Base-by-base conservation (phyloP, 2,329 filamentous ascomycete genomes). In the Aspergillus amoenus region DNA sequence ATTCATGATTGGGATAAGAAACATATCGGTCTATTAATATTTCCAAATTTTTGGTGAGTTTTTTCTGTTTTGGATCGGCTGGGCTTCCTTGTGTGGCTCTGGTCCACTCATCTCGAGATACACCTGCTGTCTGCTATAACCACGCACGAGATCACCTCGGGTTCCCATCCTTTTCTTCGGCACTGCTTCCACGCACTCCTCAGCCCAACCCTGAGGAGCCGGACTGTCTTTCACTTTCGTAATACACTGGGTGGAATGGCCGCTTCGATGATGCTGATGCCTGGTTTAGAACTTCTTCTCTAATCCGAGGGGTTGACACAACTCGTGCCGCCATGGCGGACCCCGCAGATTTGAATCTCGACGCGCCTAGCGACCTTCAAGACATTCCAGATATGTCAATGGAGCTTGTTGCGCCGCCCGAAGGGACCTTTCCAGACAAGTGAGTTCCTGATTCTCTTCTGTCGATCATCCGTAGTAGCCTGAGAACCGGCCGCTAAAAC, bases 361-460 rank as follows among this genome's bases (percentile, higher is more conserved):
- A 78, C 64, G 75, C 75, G 58, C 75, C 74, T 15, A 77, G 75
- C 64, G 75, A 78, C 61, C 73, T 77, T 59, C 73, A 77, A 61
- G 75, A 77, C 64, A 77, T 78, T 64, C 74, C 75, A 51, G 75
- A 78, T 41, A 63, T 76, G 61, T 69, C 71, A 13, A 75, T 77
- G 68, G 72, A 76, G 64, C 65, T 77, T 53, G 54, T 76, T 30
- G 73, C 75, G 3, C 76, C 76, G 15, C 74, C 73, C 1, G 75
- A 77, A 64, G 73, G 73, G n/a, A 76, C 74, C 27, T 78, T 73
- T 64, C 75, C 76, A 60, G 76, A 78, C 57, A 75, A 74, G 73
- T 75, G 47, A 67, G 70, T 64, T 5, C 41, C 18, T 41, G 5
- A 30, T 45, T 24, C 21, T 21, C 22, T 37, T 34, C 40, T 30